phyloP scores from a whole-genome alignment of 2,329 filamentous ascomycete species.

The Epichloe amarillans region DNA sequence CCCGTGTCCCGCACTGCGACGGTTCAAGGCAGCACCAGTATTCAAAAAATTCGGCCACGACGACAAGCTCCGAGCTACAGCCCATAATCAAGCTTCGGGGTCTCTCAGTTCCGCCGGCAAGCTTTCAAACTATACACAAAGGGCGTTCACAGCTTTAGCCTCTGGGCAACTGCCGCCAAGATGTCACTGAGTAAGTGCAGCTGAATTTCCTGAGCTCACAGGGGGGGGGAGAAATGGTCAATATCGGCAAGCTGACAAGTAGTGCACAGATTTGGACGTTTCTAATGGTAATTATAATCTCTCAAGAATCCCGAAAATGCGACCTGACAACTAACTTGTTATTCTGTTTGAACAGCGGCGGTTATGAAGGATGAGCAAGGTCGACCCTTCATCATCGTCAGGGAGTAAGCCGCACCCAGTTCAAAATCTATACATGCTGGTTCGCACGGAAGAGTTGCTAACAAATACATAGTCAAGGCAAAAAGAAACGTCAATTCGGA shows the following conservation, averaged over 20 bases:
- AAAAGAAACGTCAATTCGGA: constrained; percentile 92
- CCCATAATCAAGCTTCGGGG: constrained; percentile 14
- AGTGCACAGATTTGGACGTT: constrained; percentile 59
- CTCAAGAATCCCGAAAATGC: not conserved
- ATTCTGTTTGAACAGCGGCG: constrained; percentile 32
- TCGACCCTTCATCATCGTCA: constrained; percentile 91
- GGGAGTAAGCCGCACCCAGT: constrained; percentile 57
- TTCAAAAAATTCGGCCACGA: constrained; percentile 19
- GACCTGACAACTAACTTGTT: constrained; percentile 8
- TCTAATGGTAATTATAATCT: constrained; percentile 48
- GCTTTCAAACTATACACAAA: constrained; percentile 1
- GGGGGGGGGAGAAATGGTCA: constrained; percentile 3
- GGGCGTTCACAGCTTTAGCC: constrained; percentile 13
- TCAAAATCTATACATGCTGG: not conserved
- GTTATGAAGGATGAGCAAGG: constrained; percentile 96
- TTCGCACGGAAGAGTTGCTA: constrained; percentile 6
- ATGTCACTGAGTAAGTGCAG: constrained; percentile 27
- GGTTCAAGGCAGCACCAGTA: constrained; percentile 2
- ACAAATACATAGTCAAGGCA: constrained; percentile 59
- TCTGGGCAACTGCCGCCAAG: constrained; percentile 17
- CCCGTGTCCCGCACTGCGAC: constrained; percentile 18
- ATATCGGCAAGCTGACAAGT: constrained; percentile 21
- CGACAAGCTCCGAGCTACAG: constrained; percentile 18
- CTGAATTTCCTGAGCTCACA: constrained; percentile 9
- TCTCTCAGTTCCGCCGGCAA: constrained; percentile 5